Percentiles rank a stretch among this genome's conserved stretches.
Evolutionary conservation across 2,329 filamentous ascomycete genomes (phyloP).

Genomic region (Westerdykella ornata): DNA sequence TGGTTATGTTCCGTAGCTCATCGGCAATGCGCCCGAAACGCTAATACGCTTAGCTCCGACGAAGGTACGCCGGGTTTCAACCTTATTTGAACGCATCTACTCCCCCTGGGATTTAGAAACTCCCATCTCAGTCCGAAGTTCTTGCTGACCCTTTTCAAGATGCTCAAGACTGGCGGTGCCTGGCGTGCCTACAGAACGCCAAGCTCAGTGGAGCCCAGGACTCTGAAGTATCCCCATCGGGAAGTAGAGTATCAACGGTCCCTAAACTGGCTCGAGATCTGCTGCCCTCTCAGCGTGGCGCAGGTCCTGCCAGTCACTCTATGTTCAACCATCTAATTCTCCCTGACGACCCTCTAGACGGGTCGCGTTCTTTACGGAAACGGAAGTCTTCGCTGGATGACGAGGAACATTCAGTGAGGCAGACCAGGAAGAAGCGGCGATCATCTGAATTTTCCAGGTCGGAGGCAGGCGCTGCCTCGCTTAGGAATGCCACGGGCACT

Average conservation of each 20-base stretch:
- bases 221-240: constrained; percentile 36
- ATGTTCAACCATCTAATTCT: constrained; percentile 68
- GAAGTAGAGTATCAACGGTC: constrained; percentile 52
- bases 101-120: neutral
- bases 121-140: neutral
- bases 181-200: constrained; percentile 49
- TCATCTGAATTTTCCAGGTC: constrained; percentile 32
- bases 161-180: constrained; percentile 56
- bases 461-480: constrained; percentile 21
- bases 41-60: constrained; percentile 55
- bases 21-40: constrained; percentile 76
- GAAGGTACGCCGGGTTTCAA: constrained; percentile 51
- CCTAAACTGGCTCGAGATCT: constrained; percentile 65
- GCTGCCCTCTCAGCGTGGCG: constrained; percentile 60
- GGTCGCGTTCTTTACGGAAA: constrained; percentile 71
- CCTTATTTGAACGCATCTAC: constrained; percentile 3
- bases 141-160: constrained; percentile 39
- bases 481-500: constrained; percentile 26
- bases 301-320: constrained; percentile 59
- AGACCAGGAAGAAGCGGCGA: constrained; percentile 40
- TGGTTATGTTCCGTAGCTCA: constrained; percentile 62
- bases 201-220: constrained; percentile 27
- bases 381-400: constrained; percentile 71
- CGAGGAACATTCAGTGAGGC: constrained; percentile 47
- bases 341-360: constrained; percentile 67